Evolutionary conservation across 2,329 filamentous ascomycete species (phyloP).

Genomic region (Dothistroma pini): DNA sequence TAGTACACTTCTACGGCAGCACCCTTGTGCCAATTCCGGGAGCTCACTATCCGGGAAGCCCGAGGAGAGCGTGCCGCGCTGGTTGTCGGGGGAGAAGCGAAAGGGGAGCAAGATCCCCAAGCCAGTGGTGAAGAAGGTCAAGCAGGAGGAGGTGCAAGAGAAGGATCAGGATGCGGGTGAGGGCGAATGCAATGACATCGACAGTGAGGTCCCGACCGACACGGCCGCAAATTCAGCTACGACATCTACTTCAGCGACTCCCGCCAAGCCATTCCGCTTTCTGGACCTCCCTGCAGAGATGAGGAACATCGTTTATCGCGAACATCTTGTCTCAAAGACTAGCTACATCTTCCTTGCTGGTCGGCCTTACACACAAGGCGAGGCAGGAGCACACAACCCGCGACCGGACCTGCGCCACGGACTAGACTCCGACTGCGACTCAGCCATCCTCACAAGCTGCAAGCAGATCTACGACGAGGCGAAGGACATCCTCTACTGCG

Average conservation of each 20-base stretch:
- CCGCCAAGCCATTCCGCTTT: constrained; percentile 13
- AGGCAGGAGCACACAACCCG: neutral
- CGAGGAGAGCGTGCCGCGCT: neutral
- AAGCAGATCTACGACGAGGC: constrained; percentile 37
- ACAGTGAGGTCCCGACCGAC: neutral
- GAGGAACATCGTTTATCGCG: constrained; percentile 17
- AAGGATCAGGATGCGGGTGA: neutral
- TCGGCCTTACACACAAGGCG: neutral
- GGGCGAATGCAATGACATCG: neutral
- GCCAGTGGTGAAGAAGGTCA: neutral
- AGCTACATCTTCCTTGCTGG: constrained; percentile 16
- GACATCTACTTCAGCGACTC: neutral
- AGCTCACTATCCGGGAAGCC: neutral
- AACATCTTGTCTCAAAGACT: constrained; percentile 13
- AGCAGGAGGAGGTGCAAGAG: neutral
- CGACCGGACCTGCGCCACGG: neutral
- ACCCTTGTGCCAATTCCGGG: too few relatives aligned
- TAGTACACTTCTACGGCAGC: neutral
- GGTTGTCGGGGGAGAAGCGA: neutral
- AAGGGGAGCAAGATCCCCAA: neutral
- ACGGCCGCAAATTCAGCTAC: neutral
- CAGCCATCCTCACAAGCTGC: constrained; percentile 33
- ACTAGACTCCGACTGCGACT: constrained; percentile 2
- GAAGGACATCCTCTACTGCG: constrained; percentile 35
- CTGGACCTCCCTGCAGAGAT: constrained; percentile 22